These are phyloP conservation scores for Babesia ovis DNA, from an alignment of 169 alveolate genomes.

Conservation along the genomic window DNA sequence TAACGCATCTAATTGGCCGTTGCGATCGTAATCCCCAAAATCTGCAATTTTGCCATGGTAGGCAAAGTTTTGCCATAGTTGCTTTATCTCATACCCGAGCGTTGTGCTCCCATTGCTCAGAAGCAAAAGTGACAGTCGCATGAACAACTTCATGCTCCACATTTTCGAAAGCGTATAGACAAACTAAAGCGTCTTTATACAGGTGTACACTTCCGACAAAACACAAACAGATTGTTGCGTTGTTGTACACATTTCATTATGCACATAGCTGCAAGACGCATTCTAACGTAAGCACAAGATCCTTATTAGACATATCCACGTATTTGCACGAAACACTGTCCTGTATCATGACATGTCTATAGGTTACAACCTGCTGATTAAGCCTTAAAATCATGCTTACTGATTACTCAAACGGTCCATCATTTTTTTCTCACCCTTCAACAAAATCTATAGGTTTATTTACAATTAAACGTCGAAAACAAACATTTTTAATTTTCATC, in stretches of 20 bases:
- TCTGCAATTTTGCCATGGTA: slow-evolving; percentile 44
- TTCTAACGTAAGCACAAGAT: no score
- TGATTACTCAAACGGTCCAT: slow-evolving; percentile 21
- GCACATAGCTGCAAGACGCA: no score
- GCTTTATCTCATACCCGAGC: slow-evolving; percentile 25
- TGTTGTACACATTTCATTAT: no score
- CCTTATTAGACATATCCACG: no score
- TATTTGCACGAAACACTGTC: no score
- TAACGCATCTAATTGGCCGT: slow-evolving; percentile 37
- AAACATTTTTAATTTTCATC: slow-evolving; percentile 6
- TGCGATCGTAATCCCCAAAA: slow-evolving; percentile 61
- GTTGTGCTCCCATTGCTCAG: neutral
- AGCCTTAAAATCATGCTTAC: no score
- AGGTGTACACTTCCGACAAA: no score
- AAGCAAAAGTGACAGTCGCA: neutral
- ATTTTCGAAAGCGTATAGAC: no score
- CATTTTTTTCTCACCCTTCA: slow-evolving; percentile 62
- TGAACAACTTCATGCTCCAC: neutral
- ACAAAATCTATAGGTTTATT: slow-evolving; percentile 9
- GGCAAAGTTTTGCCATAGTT: slow-evolving; percentile 4
- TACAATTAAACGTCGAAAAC: neutral
- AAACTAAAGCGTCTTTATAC: no score
- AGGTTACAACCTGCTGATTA: no score
- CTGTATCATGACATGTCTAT: no score
- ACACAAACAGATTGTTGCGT: no score